Conservation (phyloP, 2,329 filamentous ascomycete genomes). For the Cercospora zeina region DNA sequence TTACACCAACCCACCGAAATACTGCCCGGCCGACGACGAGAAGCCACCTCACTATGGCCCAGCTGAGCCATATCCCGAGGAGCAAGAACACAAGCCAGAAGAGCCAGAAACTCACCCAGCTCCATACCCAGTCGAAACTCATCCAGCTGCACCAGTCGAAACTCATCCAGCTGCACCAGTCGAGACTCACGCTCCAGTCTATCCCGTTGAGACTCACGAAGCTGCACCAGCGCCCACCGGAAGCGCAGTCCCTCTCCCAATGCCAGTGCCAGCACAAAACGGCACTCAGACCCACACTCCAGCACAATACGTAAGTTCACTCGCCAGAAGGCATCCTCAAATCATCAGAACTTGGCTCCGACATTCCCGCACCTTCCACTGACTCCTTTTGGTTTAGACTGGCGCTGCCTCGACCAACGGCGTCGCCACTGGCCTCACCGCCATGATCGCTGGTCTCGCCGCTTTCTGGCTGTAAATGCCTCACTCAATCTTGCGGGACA, state of each 20-base stretch:
- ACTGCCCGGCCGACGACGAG: slow-evolving; percentile 7
- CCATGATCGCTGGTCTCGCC: slow-evolving; percentile 17
- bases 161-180: not conserved
- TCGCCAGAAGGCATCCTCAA: no score
- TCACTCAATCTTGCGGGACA: not conserved
- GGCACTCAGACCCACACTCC: not conserved
- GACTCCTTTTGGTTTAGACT: slow-evolving; percentile 4
- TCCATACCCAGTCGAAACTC: not conserved
- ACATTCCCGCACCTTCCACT: not conserved
- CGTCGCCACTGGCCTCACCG: slow-evolving; percentile 16
- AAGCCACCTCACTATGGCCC: slow-evolving; percentile 15
- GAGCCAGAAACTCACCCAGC: not conserved
- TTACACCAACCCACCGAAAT: slow-evolving; percentile 13
- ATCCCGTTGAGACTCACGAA: not conserved
- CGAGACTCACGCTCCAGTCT: not conserved
- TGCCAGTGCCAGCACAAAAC: not conserved
- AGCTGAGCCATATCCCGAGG: slow-evolving; percentile 10
- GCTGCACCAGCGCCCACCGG: not conserved
- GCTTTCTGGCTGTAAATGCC: slow-evolving; percentile 17
- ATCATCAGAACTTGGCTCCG: not conserved
- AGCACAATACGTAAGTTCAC: not conserved
- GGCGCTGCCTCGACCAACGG: slow-evolving; percentile 16
- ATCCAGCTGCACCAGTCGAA: not conserved
- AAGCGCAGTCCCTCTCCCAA: not conserved
- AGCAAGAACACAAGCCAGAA: not conserved